These are phyloP conservation scores for Fusarium austroafricanum DNA, from an alignment of 2,329 filamentous ascomycete species.

Conservation along the genomic window DNA sequence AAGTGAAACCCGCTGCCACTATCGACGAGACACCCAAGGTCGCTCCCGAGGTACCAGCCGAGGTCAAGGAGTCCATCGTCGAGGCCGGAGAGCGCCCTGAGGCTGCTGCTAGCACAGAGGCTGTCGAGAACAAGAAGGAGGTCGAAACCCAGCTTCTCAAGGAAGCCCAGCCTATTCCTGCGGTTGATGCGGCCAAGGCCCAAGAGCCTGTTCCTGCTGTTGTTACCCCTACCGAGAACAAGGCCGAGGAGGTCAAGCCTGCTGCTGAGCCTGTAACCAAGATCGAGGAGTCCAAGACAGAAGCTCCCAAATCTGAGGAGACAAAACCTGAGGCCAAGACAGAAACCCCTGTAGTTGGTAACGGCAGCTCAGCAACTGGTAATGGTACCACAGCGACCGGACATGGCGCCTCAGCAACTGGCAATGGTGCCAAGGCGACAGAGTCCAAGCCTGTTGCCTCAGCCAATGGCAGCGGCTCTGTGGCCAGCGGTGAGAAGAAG, in stretches of 20 bases:
- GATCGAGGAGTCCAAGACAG: constrained; percentile 26
- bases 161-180: constrained; percentile 61
- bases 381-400: constrained; percentile 35
- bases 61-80: constrained; percentile 68
- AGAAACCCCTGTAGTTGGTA: constrained; percentile 35
- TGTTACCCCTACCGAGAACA: constrained; percentile 24
- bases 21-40: constrained; percentile 54
- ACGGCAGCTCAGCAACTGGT: constrained; percentile 31
- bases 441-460: constrained; percentile 39
- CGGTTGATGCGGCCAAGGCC: constrained; percentile 74
- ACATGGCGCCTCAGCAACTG: constrained; percentile 31
- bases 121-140: constrained; percentile 79
- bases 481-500: constrained; percentile 65
- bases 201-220: constrained; percentile 3
- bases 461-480: constrained; percentile 31
- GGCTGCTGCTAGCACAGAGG: constrained; percentile 74
- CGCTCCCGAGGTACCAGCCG: constrained; percentile 63
- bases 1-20: constrained; percentile 62
- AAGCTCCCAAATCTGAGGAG: too few relatives aligned
- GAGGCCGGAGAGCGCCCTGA: constrained; percentile 74
- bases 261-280: constrained; percentile 7
- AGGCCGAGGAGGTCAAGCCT: constrained; percentile 22
- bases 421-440: constrained; percentile 40
- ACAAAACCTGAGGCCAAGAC: constrained; percentile 15
- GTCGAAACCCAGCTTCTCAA: constrained; percentile 80